Conservation (phyloP, 2,329 filamentous ascomycete genomes). For the Cordyceps tenuipes region DNA sequence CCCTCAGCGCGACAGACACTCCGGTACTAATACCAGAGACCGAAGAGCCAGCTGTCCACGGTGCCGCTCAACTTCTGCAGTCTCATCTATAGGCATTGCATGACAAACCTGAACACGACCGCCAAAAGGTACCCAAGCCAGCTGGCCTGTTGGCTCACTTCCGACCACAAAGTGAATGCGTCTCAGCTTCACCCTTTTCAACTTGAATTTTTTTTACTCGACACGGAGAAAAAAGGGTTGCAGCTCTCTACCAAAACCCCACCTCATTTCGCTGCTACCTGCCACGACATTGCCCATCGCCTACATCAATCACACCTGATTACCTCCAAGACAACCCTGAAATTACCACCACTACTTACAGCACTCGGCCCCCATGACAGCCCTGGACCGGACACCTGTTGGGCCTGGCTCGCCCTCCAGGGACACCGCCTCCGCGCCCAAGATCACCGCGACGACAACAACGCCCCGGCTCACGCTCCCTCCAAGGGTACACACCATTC, state of each 20-base stretch:
- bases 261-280: slow-evolving; percentile 3
- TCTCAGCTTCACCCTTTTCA: neutral
- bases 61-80: neutral
- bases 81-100: neutral
- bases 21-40: neutral
- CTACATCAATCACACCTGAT: neutral
- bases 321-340: neutral
- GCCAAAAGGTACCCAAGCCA: neutral
- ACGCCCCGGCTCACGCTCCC: neutral
- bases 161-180: neutral
- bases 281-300: neutral
- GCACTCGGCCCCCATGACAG: neutral
- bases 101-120: neutral
- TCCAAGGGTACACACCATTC: slow-evolving; percentile 8
- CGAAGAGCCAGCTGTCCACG: neutral
- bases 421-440: neutral
- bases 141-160: neutral
- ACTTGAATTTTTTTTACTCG: neutral
- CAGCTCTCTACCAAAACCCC: neutral
- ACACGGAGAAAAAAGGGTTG: neutral
- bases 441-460: neutral
- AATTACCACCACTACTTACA: neutral
- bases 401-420: neutral
- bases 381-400: neutral
- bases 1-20: neutral